These are phyloP conservation scores for Bipolaris cookei DNA, from an alignment of 2,329 filamentous ascomycete species.

Conservation along the genomic window DNA sequence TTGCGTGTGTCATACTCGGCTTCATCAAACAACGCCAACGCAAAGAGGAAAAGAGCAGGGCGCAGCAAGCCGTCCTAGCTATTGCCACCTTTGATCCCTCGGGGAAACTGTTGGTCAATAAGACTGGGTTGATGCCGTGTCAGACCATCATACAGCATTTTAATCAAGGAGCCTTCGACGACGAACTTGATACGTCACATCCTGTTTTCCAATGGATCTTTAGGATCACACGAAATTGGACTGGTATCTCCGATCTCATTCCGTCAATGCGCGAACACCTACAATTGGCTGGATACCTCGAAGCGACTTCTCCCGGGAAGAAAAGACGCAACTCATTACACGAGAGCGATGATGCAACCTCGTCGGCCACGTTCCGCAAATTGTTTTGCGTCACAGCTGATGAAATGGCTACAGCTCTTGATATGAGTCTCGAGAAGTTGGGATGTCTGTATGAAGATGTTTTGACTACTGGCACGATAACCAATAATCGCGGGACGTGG, in stretches of 20 bases:
- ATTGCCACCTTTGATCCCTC: slow-evolving; percentile 71
- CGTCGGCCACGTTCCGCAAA: slow-evolving; percentile 79
- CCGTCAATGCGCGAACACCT: slow-evolving; percentile 76
- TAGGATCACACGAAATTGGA: slow-evolving; percentile 79
- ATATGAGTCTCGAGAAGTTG: slow-evolving; percentile 66
- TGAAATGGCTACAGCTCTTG: slow-evolving; percentile 72
- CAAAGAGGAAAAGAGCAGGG: slow-evolving; percentile 52
- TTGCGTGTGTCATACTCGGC: slow-evolving; percentile 45
- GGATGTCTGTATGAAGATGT: slow-evolving; percentile 80
- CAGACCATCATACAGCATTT: slow-evolving; percentile 75
- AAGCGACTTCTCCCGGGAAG: slow-evolving; percentile 23
- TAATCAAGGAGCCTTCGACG: slow-evolving; percentile 62
- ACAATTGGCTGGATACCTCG: slow-evolving; percentile 54
- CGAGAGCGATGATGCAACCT: slow-evolving; percentile 67
- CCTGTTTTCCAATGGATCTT: slow-evolving; percentile 89
- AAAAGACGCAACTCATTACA: slow-evolving; percentile 30
- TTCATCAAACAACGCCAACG: slow-evolving; percentile 48
- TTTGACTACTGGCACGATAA: slow-evolving; percentile 68
- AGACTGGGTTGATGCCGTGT: slow-evolving; percentile 71
- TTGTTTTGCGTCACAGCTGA: slow-evolving; percentile 81
- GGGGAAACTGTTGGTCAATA: slow-evolving; percentile 71
- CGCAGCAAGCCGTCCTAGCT: slow-evolving; percentile 62
- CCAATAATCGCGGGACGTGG: slow-evolving; percentile 65
- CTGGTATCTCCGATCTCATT: slow-evolving; percentile 69
- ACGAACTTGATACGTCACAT: slow-evolving; percentile 77